Base-by-base conservation (phyloP, 1,284 basidiomycete genomes). In the Trametes versicolor region DNA sequence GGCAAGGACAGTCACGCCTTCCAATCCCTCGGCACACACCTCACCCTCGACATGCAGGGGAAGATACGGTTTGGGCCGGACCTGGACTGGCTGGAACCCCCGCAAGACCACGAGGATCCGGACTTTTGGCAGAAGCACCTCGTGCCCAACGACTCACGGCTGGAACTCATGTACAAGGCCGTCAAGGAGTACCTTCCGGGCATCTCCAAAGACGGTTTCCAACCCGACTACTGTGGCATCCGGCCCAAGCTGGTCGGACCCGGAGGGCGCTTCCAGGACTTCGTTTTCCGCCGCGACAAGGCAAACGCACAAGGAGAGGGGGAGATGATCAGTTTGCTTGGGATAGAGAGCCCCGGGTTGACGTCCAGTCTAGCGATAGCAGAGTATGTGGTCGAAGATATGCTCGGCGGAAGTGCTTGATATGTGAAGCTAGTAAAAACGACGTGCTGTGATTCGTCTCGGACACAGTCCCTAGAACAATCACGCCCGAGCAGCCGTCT, bases 51-150 rank as follows among this genome's bases (percentile, higher is more conserved):
- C 77, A 76, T 99, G 64, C 86, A 93, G 59, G 94, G 95, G 0
- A 93, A 94, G 70, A 85, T 99, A 57, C 88, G 89, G 27, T 99
- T 99, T 76, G 97, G 97, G 0, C 98, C 97, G 3, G 96, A 99
- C 74, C 85, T 97, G 9, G 92, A 98, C 75, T 96, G 94, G 89
- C 83, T 98, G 73, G 84, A 85, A 6, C 85, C 87, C 0, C 82
- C 83, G 1, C 73, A 75, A 8, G 79, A 85, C 21, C 83, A 86
- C 50, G 63, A 68, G n/a, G 51, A 67, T 29, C 37, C 63, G 4
- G 92, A 95, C 69, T 96, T 93, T 75, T 97, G 96, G 96, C 82
- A 81, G 48, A 79, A 79, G 45, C 83, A 91, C 73, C 80, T 97
- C 32, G 79, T 86, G 17, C 90, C 94, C 1, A 86, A 89, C 54